Conservation (phyloP, 2,329 filamentous ascomycete genomes). For the Claviceps citrina region DNA sequence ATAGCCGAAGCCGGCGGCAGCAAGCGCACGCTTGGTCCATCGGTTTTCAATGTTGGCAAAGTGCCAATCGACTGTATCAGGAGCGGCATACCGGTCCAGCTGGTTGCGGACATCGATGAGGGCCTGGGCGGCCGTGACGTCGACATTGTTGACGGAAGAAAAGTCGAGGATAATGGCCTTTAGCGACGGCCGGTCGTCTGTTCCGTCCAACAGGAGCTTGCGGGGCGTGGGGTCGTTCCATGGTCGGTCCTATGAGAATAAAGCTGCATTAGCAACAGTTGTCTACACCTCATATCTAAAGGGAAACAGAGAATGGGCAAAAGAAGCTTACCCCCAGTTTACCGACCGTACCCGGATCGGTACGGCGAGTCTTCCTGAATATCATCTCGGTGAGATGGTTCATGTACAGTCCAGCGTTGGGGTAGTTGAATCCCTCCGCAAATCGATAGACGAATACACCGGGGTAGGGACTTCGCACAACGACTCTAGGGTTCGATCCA, state of each 20-base stretch:
- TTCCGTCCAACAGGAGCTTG: conserved; percentile 15
- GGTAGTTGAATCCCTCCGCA: conserved; percentile 40
- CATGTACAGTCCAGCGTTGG: conserved; percentile 35
- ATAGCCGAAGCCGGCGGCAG: conserved; percentile 37
- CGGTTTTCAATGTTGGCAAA: conserved; percentile 37
- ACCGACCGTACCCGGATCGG: conserved; percentile 26
- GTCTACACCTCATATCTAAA: too few relatives aligned
- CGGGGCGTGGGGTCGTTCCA: conserved; percentile 40
- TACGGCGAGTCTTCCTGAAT: conserved; percentile 30
- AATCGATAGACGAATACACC: conserved; percentile 42
- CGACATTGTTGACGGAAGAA: conserved; percentile 37
- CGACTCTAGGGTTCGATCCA: conserved; percentile 32
- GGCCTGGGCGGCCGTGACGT: conserved; percentile 38
- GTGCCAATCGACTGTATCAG: conserved; percentile 31
- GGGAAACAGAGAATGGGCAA: not conserved
- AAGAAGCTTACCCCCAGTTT: conserved; percentile 28
- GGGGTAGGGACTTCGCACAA: conserved; percentile 32
- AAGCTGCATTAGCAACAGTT: conserved; percentile 5
- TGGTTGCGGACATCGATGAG: conserved; percentile 39
- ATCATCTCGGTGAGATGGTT: conserved; percentile 32
- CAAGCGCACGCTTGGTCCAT: conserved; percentile 41
- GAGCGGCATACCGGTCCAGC: conserved; percentile 34
- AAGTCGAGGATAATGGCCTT: conserved; percentile 42
- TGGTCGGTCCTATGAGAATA: conserved; percentile 29
- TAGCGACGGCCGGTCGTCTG: conserved; percentile 31